Evolutionary conservation across 1,139 yeast genomes (phyloP), one percentile per base, ranked within the genome.

Genomic region (Taphrina populina): DNA sequence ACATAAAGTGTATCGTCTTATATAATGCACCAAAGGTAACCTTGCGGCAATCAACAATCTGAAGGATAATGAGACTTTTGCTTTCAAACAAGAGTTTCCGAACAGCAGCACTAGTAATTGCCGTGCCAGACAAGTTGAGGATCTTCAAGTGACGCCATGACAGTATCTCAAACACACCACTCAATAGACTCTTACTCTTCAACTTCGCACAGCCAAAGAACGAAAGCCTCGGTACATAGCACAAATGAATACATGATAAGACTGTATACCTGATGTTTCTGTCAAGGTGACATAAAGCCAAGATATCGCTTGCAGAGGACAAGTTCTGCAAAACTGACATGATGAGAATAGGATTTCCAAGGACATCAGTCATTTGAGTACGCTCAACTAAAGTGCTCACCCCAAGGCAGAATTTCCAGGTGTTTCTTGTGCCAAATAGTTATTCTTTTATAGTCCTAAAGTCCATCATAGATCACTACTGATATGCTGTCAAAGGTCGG

Each of bases 11-110:
- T 11, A 49, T 10, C n/a, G 39, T 13, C 8, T 17, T 37, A 8
- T 39, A 20, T 17, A 49, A 19, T 11, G 39, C 8, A 7, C 20
- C 32, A 7, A 11, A 13, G 8, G 30, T 19, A 15, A 49, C 29
- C 46, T 23, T 49, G 34, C 30, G 33, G 19, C 54, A 49, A 30
- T 49, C 54, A 2, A 41, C 43, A 3, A 49, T 37, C 26, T 37
- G 46, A 13, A 49, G 43, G 3, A 39, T 23, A 13, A 7, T 20
- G 13, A 49, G 15, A 10, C 20, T 37, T 8, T 10, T 49, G 10
- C 8, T 20, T 2, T 32, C 36, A 5, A 29, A 40, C 39, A 49
- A 11, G n/a, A 41, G 46, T n/a, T 29, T 39, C 13, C 44, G 37
- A 4, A 37, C 36, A n/a, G 15, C 15, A 5, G 21, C n/a, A 2